Evolutionary conservation across 345 rosid species (phyloP).

Genomic region (Cardamine chenopodiifolia): DNA sequence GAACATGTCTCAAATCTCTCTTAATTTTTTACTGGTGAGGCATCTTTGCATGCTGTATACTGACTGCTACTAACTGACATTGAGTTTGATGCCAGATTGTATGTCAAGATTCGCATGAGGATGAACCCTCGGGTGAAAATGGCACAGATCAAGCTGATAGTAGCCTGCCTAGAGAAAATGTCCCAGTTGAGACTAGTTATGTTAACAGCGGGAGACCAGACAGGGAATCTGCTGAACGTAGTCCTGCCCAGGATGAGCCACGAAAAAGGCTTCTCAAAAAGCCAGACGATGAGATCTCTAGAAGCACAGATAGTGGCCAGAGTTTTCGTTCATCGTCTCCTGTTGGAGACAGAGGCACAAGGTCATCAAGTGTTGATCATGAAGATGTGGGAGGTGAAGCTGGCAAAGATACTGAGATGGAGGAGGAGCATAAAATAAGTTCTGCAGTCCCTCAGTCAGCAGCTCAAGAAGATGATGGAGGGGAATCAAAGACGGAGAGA

Average conservation of each 20-base stretch:
- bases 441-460: slow-evolving; percentile 50
- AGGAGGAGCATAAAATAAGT: slow-evolving; percentile 50
- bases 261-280: slow-evolving; percentile 48
- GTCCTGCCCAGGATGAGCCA: slow-evolving; percentile 53
- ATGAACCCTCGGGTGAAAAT: slow-evolving; percentile 40
- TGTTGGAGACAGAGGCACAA: slow-evolving; percentile 46
- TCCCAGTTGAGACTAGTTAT: slow-evolving; percentile 45
- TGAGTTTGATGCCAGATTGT: slow-evolving; percentile 68
- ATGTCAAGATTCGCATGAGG: slow-evolving; percentile 61
- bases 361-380: slow-evolving; percentile 58
- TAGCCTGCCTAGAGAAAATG: slow-evolving; percentile 51
- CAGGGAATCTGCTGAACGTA: slow-evolving; percentile 49
- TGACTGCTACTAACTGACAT: slow-evolving; percentile 39
- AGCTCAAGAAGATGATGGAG: slow-evolving; percentile 68
- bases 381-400: slow-evolving; percentile 55
- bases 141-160: slow-evolving; percentile 44
- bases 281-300: slow-evolving; percentile 57
- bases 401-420: slow-evolving; percentile 58
- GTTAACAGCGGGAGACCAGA: slow-evolving; percentile 43
- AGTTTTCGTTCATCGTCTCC: slow-evolving; percentile 53
- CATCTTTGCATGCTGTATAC: slow-evolving; percentile 29
- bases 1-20: slow-evolving; percentile 26
- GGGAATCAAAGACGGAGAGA: slow-evolving; percentile 78
- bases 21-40: slow-evolving; percentile 8
- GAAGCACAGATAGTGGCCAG: slow-evolving; percentile 60